phyloP scores from a whole-genome alignment of 202 grass and related monocot genomes.

The Musa balbisiana region DNA sequence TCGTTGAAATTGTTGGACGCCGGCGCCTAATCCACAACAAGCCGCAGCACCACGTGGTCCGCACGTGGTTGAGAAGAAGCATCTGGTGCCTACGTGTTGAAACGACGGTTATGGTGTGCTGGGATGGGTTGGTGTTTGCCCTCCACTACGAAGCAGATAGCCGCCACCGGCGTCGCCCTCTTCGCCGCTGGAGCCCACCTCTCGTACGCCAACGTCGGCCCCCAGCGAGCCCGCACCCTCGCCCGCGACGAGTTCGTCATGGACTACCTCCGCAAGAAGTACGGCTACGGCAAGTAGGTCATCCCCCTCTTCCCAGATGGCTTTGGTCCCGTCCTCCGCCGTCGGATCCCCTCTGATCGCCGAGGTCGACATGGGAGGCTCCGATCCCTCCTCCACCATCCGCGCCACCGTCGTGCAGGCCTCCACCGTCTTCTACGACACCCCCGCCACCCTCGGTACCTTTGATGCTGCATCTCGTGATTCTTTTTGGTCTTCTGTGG shows the following conservation, averaged over 20 bases:
- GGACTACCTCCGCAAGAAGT: conserved; percentile 66
- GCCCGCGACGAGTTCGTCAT: conserved; percentile 68
- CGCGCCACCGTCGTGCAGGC: conserved; percentile 81
- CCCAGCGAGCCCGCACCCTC: conserved; percentile 66
- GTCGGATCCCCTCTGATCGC: conserved; percentile 34
- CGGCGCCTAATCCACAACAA: too few relatives aligned
- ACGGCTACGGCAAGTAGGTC: conserved; percentile 29
- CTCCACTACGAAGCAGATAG: background rate
- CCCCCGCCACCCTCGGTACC: conserved; percentile 69
- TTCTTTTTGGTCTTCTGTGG: background rate
- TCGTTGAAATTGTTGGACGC: too few relatives aligned
- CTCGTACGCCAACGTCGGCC: conserved; percentile 71
- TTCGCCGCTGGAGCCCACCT: conserved; percentile 48
- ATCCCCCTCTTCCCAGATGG: conserved; percentile 25
- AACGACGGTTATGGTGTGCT: too few relatives aligned
- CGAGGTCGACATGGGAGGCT: conserved; percentile 73
- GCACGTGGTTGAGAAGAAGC: too few relatives aligned
- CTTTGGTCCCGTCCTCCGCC: conserved; percentile 32
- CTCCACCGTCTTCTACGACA: conserved; percentile 71
- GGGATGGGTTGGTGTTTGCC: too few relatives aligned
- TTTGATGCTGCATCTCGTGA: background rate
- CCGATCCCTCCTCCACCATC: conserved; percentile 35
- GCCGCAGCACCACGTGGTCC: too few relatives aligned
- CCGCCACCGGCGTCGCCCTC: conserved; percentile 25
- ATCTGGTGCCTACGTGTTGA: too few relatives aligned